These are phyloP conservation scores for Pachysolen tannophilus DNA, from an alignment of 805 yeast genomes.

Conservation along the genomic window DNA sequence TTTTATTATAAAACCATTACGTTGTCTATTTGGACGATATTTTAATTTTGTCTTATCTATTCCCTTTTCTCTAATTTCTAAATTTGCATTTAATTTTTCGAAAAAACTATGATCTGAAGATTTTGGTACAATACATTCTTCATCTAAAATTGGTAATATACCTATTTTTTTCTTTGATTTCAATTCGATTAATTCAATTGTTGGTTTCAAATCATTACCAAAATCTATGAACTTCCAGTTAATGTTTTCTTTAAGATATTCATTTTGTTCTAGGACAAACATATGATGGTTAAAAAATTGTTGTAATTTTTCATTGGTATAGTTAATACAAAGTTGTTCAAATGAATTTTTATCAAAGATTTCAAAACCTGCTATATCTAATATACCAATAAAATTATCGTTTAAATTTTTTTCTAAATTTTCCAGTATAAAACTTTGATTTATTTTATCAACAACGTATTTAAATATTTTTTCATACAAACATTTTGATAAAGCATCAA, in stretches of 20 bases:
- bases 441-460: slow-evolving; percentile 67
- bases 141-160: slow-evolving; percentile 79
- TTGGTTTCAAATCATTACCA: slow-evolving; percentile 90
- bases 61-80: slow-evolving; percentile 36
- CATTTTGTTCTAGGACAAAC: slow-evolving; percentile 53
- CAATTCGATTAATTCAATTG: slow-evolving; percentile 84
- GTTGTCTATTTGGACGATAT: slow-evolving; percentile 66
- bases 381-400: slow-evolving; percentile 42
- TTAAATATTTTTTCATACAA: slow-evolving; percentile 81
- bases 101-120: slow-evolving; percentile 78
- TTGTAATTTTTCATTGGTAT: slow-evolving; percentile 52
- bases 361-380: slow-evolving; percentile 58
- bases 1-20: slow-evolving; percentile 72
- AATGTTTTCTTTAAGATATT: slow-evolving; percentile 49
- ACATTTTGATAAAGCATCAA: slow-evolving; percentile 84
- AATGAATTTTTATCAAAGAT: slow-evolving; percentile 50
- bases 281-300: slow-evolving; percentile 58
- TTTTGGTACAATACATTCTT: slow-evolving; percentile 91
- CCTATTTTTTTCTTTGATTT: slow-evolving; percentile 56
- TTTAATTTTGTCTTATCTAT: slow-evolving; percentile 23
- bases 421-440: slow-evolving; percentile 41
- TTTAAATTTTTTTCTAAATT: slow-evolving; percentile 20
- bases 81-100: slow-evolving; percentile 63
- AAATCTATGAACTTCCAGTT: slow-evolving; percentile 79
- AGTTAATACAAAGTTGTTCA: slow-evolving; percentile 54